These are phyloP conservation scores for Oxytropis ochrocephala DNA, from an alignment of 306 rosid genomes.

Conservation along the genomic window DNA sequence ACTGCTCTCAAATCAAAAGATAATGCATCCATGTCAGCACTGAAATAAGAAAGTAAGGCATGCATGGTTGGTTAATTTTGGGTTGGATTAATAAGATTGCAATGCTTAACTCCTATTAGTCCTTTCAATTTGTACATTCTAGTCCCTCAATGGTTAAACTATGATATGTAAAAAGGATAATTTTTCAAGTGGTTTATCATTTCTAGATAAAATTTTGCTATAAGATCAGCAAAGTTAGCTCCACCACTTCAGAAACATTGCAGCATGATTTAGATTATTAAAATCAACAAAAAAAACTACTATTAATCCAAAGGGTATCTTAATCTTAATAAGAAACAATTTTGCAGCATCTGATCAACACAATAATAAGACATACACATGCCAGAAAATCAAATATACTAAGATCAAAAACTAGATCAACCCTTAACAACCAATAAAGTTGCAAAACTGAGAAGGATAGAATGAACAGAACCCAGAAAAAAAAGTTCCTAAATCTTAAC, in stretches of 20 bases:
- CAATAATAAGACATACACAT: not conserved
- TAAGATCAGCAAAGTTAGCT: not conserved
- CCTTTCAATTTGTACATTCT: not conserved
- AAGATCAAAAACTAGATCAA: slow-evolving; percentile 1
- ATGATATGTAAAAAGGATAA: not conserved
- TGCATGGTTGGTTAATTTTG: not conserved
- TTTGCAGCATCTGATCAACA: not conserved
- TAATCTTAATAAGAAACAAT: not conserved
- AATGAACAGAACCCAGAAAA: slow-evolving; percentile 13
- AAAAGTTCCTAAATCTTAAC: slow-evolving; percentile 13
- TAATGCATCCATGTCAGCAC: not conserved
- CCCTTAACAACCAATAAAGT: not conserved
- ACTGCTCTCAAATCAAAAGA: no score
- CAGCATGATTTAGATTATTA: not conserved
- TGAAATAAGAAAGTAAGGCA: not conserved
- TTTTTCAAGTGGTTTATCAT: slow-evolving; percentile 8
- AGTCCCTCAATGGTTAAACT: not conserved
- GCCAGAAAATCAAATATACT: not conserved
- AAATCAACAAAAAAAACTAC: not conserved
- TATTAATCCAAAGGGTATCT: not conserved
- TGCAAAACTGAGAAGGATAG: not conserved
- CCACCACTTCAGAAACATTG: not conserved
- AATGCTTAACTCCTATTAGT: not conserved
- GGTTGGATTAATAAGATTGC: not conserved
- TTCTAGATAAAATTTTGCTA: not conserved